Evolutionary conservation across 2,329 filamentous ascomycete species (phyloP), one percentile per base, ranked within the genome.

Genomic region (Aspergillus amoenus): DNA sequence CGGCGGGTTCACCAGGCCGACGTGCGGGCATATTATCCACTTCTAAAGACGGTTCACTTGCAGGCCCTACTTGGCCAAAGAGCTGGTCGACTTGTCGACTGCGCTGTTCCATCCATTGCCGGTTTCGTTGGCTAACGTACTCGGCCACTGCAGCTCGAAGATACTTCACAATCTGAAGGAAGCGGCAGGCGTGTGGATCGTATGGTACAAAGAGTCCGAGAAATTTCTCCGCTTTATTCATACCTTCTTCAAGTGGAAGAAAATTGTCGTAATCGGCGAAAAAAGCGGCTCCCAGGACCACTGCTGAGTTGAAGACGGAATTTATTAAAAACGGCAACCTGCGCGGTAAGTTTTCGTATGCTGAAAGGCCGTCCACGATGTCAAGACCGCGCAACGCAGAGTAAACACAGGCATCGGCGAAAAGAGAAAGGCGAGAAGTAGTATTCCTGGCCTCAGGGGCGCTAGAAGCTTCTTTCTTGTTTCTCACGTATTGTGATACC

Each of bases 301-400:
- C 63, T 0, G 75, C 76, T 0, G 78, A 77, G 5, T 78, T 74
- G 57, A 81, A 80, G 3, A 76, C 71, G 2, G 76, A 77, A 48
- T 80, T 81, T 4, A 80, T 76, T 0, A 80, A 61, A 15, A 80
- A 78, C 0, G 78, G 78, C 4, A 80, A 62, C 1, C 78, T 69
- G 30, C 75, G 76, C 0, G 78, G 78, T 0, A 79, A 67, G 2
- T 67, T 64, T 1, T 68, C 57, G 2, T 68, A 70, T 1, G 62
- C 63, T 4, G 73, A 59, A 1, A 81, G 69, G 1, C 66, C 67
- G 12, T 76, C 70, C 0, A 78, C 64, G 0, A 79, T 68, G 4
- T 77, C 74, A 3, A 80, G 68, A 13, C 72, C 70, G 44, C 73
- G 70, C 8, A 77, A 60, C 2, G 75, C 75, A 15, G 78, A 69